A percentile compares a stretch with the other conserved stretches of the same genome.
phyloP scores from a whole-genome alignment of 1,284 basidiomycete species.

The Trichosporon asahii region DNA sequence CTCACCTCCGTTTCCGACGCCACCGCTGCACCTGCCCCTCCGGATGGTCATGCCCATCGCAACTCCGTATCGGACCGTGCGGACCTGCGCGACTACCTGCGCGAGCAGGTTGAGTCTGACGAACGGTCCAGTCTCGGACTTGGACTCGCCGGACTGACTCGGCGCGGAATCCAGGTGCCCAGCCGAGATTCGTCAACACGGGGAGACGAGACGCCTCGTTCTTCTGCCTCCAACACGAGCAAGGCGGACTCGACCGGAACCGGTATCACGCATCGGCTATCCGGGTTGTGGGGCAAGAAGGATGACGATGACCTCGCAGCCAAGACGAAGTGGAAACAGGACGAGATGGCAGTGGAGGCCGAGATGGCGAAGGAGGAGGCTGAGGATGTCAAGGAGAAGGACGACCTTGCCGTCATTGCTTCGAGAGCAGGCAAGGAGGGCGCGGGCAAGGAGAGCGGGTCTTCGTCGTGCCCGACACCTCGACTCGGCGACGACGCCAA shows the following conservation, averaged over 20 bases:
- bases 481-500: neutral
- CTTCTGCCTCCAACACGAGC: slow-evolving; percentile 20
- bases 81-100: slow-evolving; percentile 39
- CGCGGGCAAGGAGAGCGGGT: neutral
- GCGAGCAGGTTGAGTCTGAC: slow-evolving; percentile 30
- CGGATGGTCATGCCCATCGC: slow-evolving; percentile 24
- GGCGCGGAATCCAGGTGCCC: slow-evolving; percentile 32
- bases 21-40: slow-evolving; percentile 27
- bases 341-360: slow-evolving; percentile 42
- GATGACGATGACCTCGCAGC: slow-evolving; percentile 16
- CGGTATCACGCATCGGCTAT: neutral
- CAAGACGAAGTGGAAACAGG: slow-evolving; percentile 29
- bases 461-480: neutral
- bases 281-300: slow-evolving; percentile 5
- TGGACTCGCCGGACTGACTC: slow-evolving; percentile 33
- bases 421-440: neutral
- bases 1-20: slow-evolving; percentile 24
- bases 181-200: slow-evolving; percentile 8
- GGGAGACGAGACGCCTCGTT: slow-evolving; percentile 30
- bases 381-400: slow-evolving; percentile 30
- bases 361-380: slow-evolving; percentile 40
- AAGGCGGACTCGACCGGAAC: slow-evolving; percentile 19
- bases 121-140: slow-evolving; percentile 28
- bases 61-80: slow-evolving; percentile 17
- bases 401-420: neutral